phyloP scores from a whole-genome alignment of 805 yeast genomes.

The Diddensiella transvaalensis region DNA sequence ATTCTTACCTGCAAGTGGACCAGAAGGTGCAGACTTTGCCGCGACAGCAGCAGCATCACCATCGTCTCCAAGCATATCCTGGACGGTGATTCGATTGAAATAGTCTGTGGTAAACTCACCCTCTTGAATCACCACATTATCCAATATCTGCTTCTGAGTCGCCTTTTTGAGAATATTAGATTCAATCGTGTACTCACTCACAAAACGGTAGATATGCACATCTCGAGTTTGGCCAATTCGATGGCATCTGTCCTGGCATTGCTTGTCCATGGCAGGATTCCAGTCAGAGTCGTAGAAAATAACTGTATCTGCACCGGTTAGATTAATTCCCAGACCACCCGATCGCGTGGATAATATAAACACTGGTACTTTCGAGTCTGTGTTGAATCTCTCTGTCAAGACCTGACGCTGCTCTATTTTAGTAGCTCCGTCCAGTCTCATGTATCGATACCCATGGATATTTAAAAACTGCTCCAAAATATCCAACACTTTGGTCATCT shows the following conservation, averaged over 20 bases:
- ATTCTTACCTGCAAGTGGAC: constrained; percentile 35
- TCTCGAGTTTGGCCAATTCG: constrained; percentile 98
- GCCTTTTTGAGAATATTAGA: constrained; percentile 92
- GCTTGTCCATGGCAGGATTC: constrained; percentile 99
- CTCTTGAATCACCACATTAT: constrained; percentile 92
- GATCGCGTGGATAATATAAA: constrained; percentile 93
- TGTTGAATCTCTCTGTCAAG: constrained; percentile 86
- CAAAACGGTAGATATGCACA: constrained; percentile 94
- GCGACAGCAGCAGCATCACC: constrained; percentile 30
- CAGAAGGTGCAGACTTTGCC: constrained; percentile 4
- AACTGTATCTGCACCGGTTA: constrained; percentile 98
- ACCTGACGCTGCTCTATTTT: constrained; percentile 95
- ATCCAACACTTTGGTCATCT: constrained; percentile 96
- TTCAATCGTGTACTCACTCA: constrained; percentile 93
- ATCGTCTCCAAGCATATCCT: constrained; percentile 73
- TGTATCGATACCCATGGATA: constrained; percentile 88
- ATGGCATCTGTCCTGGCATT: constrained; percentile 98
- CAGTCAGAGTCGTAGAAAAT: constrained; percentile 97
- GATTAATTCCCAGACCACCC: constrained; percentile 95
- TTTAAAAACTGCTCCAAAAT: constrained; percentile 89
- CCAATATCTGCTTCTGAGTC: constrained; percentile 88
- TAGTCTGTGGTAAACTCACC: constrained; percentile 98
- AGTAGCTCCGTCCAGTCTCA: constrained; percentile 97
- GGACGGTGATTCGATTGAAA: constrained; percentile 79
- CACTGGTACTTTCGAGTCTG: constrained; percentile 80